Evolutionary conservation across 495 filamentous ascomycete genomes (phyloP).

Genomic region (Wilcoxina mikolae): DNA sequence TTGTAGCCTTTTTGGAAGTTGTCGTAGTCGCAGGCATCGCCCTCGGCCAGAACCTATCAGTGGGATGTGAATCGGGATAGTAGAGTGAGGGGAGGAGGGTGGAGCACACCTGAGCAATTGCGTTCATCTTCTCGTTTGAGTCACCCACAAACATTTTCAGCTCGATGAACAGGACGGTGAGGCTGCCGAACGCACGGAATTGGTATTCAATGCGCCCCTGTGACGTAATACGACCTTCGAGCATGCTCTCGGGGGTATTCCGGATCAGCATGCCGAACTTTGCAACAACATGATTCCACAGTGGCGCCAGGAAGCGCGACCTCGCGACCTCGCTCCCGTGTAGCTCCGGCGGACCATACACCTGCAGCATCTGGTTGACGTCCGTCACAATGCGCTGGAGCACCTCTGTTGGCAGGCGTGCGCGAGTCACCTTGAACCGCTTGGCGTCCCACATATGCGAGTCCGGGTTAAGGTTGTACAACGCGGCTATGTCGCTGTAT

Average conservation of each 20-base stretch:
- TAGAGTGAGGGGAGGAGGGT: neutral
- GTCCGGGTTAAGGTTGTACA: too few species aligned
- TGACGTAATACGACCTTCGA: neutral
- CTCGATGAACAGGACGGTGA: conserved; percentile 3
- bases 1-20: neutral
- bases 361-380: neutral
- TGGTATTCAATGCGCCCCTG: conserved; percentile 1
- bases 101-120: neutral
- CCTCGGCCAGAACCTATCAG: neutral
- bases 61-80: too few species aligned
- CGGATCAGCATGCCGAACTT: neutral
- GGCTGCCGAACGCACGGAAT: neutral
- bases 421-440: too few species aligned
- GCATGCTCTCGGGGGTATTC: neutral
- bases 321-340: neutral
- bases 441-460: too few species aligned
- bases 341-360: neutral
- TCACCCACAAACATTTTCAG: neutral
- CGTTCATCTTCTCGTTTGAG: neutral
- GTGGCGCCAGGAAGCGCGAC: neutral
- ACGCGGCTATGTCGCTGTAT: too few species aligned
- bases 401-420: too few species aligned
- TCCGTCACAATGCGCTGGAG: too few species aligned
- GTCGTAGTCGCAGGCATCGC: neutral
- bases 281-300: neutral